Conservation (phyloP, 129 eudicot species). For the Heracleum sosnowskyi region DNA sequence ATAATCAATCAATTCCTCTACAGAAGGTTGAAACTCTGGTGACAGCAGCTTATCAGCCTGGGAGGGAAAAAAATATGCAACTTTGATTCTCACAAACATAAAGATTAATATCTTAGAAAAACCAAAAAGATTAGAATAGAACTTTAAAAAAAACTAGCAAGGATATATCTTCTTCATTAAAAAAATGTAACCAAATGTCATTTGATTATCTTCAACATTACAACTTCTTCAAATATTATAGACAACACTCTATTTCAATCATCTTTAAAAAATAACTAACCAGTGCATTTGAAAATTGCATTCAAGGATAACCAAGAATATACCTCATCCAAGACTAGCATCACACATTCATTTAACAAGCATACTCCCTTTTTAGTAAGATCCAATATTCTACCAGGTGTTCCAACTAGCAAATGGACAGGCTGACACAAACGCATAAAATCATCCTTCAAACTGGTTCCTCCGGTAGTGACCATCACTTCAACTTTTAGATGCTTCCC, state of each 20-base stretch:
- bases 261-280: background rate
- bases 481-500: conserved; percentile 61
- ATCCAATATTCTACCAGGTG: conserved; percentile 78
- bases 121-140: background rate
- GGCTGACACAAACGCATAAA: conserved; percentile 74
- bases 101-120: no score
- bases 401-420: conserved; percentile 69
- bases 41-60: conserved; percentile 82
- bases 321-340: conserved; percentile 84
- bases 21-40: conserved; percentile 66
- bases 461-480: conserved; percentile 79
- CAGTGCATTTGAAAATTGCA: background rate
- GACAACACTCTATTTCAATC: background rate
- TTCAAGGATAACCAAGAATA: background rate
- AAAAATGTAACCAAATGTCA: background rate
- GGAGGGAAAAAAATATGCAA: background rate
- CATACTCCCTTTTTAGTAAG: conserved; percentile 55
- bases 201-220: background rate
- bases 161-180: background rate
- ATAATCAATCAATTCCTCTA: conserved; percentile 50
- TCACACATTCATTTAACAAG: conserved; percentile 41
- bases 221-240: background rate
- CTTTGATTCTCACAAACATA: background rate
- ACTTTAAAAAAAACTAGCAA: no score
- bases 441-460: conserved; percentile 71